These are phyloP conservation scores for Astragalus glycyphyllos DNA, from an alignment of 306 rosid species.

Conservation along the genomic window DNA sequence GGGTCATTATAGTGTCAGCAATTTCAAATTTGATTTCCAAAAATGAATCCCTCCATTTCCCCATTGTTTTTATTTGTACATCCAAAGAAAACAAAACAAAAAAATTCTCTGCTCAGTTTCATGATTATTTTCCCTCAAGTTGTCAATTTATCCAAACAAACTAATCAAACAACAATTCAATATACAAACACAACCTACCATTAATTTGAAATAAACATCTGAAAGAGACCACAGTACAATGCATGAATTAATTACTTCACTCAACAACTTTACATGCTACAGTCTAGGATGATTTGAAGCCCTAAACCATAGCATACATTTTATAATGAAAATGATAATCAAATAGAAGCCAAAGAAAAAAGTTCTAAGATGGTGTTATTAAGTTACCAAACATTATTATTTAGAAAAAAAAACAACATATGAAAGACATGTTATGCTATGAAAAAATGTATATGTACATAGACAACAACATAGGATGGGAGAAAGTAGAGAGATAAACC, in stretches of 20 bases:
- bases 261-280: background rate
- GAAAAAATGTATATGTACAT: too few relatives aligned
- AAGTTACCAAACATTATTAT: background rate
- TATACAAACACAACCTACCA: background rate
- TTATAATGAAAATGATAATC: background rate
- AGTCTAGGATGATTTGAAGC: background rate
- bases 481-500: constrained; percentile 46
- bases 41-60: background rate
- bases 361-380: background rate
- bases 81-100: background rate
- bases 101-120: background rate
- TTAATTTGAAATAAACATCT: constrained; percentile 14
- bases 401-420: too few relatives aligned
- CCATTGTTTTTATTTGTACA: background rate
- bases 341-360: background rate
- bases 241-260: background rate
- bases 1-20: too few relatives aligned
- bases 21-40: too few relatives aligned
- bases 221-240: constrained; percentile 40
- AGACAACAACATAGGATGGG: background rate
- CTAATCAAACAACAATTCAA: background rate
- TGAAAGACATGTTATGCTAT: too few relatives aligned
- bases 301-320: background rate
- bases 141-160: constrained; percentile 14
- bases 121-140: background rate